Conservation (phyloP, 2,329 filamentous ascomycete species). For the Verticillium isaacii region DNA sequence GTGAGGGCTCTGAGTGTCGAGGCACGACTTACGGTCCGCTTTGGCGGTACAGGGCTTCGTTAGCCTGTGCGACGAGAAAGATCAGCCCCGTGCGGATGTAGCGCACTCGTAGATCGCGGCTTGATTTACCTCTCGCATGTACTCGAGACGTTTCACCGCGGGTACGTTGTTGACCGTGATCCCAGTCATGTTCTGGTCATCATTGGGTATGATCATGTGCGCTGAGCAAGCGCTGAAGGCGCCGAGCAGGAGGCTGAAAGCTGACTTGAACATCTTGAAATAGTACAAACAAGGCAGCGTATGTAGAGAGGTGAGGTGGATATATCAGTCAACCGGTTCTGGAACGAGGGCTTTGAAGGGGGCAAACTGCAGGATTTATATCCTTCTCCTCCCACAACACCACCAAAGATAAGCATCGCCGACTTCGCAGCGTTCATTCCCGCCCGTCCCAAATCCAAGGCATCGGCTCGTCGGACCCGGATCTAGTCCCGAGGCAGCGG, state of each 20-base stretch:
- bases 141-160: conserved; percentile 5
- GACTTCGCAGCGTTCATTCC: not conserved
- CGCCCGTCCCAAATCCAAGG: not conserved
- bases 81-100: not conserved
- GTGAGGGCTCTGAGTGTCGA: too few species aligned
- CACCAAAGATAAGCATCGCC: not conserved
- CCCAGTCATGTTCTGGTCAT: conserved; percentile 8
- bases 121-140: conserved; percentile 4
- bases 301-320: not conserved
- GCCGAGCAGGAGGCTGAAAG: not conserved
- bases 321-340: not conserved
- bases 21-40: conserved; percentile 4
- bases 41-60: conserved; percentile 5
- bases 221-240: not conserved
- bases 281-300: not conserved
- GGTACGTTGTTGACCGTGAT: conserved; percentile 7
- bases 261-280: not conserved
- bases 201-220: conserved; percentile 5
- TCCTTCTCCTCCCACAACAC: not conserved
- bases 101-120: not conserved
- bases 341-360: too few species aligned
- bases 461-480: not conserved
- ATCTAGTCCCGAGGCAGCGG: not conserved
- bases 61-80: not conserved
- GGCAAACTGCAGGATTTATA: not conserved